Evolutionary conservation across 73 alveolate species (phyloP).

Genomic region (Paramecium sonneborni): DNA sequence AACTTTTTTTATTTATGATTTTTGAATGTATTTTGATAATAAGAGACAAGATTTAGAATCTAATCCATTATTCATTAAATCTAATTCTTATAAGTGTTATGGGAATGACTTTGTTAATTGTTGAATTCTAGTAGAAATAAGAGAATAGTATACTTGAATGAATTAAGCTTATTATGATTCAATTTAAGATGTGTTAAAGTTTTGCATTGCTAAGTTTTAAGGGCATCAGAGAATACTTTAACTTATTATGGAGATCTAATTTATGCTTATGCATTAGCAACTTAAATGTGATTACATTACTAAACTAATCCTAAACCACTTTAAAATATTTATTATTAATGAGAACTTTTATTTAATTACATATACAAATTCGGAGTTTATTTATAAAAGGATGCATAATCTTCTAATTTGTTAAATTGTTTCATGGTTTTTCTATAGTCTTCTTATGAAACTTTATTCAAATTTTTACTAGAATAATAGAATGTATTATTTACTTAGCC

Average conservation of each 20-base stretch:
- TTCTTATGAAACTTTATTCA: not conserved
- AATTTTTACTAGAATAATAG: not conserved
- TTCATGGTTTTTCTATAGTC: slow-evolving; percentile 30
- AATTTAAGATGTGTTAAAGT: not conserved
- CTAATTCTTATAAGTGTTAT: slow-evolving; percentile 21
- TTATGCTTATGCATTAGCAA: not conserved
- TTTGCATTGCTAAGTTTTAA: not conserved
- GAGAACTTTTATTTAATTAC: not conserved
- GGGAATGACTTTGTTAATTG: not conserved
- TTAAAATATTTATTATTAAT: not conserved
- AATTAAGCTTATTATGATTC: not conserved
- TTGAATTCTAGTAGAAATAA: not conserved
- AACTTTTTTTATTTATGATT: slow-evolving; percentile 6
- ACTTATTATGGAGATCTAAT: not conserved
- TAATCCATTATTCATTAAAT: not conserved
- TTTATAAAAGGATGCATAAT: slow-evolving; percentile 1
- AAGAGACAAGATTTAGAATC: slow-evolving; percentile 7
- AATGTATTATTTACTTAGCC: not conserved
- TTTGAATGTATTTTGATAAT: slow-evolving; percentile 12
- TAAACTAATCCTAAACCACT: slow-evolving; percentile 34
- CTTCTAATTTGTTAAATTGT: not conserved
- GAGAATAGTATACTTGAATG: not conserved
- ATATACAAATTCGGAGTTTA: slow-evolving; percentile 6
- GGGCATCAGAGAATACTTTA: slow-evolving; percentile 38
- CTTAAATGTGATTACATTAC: not conserved